Base-by-base conservation (phyloP, 2,329 filamentous ascomycete species). In the Canariomyces notabilis region DNA sequence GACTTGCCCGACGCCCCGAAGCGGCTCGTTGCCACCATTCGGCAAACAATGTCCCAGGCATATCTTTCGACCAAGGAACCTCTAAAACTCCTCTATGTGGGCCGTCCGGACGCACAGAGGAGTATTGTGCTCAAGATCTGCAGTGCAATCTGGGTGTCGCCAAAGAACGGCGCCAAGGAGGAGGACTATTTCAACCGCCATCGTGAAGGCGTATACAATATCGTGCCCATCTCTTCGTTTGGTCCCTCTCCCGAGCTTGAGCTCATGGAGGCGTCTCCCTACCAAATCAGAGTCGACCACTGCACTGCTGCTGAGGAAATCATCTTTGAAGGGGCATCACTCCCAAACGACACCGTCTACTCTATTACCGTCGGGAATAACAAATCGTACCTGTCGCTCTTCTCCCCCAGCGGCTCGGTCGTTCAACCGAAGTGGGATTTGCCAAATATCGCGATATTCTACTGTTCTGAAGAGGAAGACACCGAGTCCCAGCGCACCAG, bases 231-330 rank as follows among this genome's bases (percentile, higher is more conserved):
- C 44, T 71, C 71, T 3, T 68, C 69, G 2, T 75, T 75, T 56
- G 72, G 72, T 9, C 69, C 67, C 11, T 59, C 64, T 36, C 72
- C 72, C 1, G 72, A 76, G 47, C 70, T 76, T 16, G 72, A 76
- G 57, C 67, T 76, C 39, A 73, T 76, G 64, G 70, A 74, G 43
- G 73, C 71, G 6, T 74, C 72, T 23, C 68, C 67, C 11, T 71
- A 69, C 48, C 72, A 76, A 49, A 75, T 76, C 62, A 70, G 71
- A 51, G 70, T 76, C 5, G 72, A 76, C 44, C 67, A 70, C 21
- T 76, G 74, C 52, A 64, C 63, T 11, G 61, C 59, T 6, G 73
- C 71, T n/a, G 56, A 61, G 23, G 64, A 62, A 26, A 58, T 60
- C 6, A 56, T 61, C 22, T 48, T 53, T 22, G 52, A 59, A 20